Evolutionary conservation across 2,329 filamentous ascomycete species (phyloP).

Genomic region (Dactylonectria estremocensis): DNA sequence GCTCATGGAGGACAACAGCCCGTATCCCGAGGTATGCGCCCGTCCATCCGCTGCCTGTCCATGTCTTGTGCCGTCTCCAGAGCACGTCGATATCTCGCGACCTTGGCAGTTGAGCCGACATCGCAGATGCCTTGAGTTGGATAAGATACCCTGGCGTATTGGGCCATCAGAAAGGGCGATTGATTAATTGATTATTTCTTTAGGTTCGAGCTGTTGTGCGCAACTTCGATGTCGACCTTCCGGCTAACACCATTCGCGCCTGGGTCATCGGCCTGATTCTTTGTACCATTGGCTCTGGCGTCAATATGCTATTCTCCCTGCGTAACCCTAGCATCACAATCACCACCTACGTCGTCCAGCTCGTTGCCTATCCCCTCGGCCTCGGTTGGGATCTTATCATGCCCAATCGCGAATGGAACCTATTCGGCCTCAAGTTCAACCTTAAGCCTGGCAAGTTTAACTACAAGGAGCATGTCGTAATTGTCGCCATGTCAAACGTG

Average conservation of each 20-base stretch:
- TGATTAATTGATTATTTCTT: conserved; percentile 39
- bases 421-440: conserved; percentile 70
- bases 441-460: conserved; percentile 72
- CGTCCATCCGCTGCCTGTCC: neutral
- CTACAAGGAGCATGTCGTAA: conserved; percentile 74
- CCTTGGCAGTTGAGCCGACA: neutral
- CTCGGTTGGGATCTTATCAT: conserved; percentile 69
- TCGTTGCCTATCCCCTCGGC: conserved; percentile 73
- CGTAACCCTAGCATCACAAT: conserved; percentile 73
- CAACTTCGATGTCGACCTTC: conserved; percentile 75
- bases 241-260: conserved; percentile 75
- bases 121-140: conserved; percentile 9
- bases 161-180: conserved; percentile 13
- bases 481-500: conserved; percentile 76
- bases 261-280: conserved; percentile 75
- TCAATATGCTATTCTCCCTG: conserved; percentile 74
- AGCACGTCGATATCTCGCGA: neutral
- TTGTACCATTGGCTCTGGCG: conserved; percentile 72
- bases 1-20: conserved; percentile 75
- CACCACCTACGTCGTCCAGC: conserved; percentile 74
- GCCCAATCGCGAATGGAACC: conserved; percentile 66
- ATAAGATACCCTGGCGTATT: neutral
- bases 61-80: neutral
- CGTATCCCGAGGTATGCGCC: conserved; percentile 73
- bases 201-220: conserved; percentile 76